These are phyloP conservation scores for Trichoderma sp. DNA, from an alignment of 2,329 filamentous ascomycete species.

Conservation along the genomic window DNA sequence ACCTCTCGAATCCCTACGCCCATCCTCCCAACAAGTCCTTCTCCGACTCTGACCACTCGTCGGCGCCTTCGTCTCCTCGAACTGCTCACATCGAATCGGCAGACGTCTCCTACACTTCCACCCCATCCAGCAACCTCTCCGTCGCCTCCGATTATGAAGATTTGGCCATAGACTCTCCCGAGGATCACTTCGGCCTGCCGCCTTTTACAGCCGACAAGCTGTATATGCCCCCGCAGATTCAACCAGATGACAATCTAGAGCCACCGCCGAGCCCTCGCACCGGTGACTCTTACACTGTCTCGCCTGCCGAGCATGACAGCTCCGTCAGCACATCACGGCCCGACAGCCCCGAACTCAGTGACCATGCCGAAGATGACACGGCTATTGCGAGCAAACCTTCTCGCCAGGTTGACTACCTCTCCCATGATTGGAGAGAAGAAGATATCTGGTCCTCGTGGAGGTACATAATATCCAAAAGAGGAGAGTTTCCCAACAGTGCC, in stretches of 20 bases:
- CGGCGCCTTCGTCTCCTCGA: constrained; percentile 55
- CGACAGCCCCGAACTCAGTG: constrained; percentile 53
- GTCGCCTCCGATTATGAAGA: constrained; percentile 57
- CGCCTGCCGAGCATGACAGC: constrained; percentile 52
- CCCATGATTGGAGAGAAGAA: constrained; percentile 89
- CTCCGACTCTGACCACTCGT: constrained; percentile 49
- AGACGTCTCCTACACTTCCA: constrained; percentile 58
- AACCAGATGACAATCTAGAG: constrained; percentile 43
- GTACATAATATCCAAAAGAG: constrained; percentile 78
- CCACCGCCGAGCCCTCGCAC: constrained; percentile 50
- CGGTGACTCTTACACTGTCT: constrained; percentile 50
- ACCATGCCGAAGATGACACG: constrained; percentile 75
- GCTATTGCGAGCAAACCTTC: constrained; percentile 72
- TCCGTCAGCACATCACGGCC: constrained; percentile 54
- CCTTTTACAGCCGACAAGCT: constrained; percentile 47
- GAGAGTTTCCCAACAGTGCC: constrained; percentile 75
- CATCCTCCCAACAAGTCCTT: constrained; percentile 42
- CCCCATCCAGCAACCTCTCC: constrained; percentile 61
- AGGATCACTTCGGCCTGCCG: constrained; percentile 48
- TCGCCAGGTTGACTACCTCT: constrained; percentile 91
- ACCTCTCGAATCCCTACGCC: constrained; percentile 46
- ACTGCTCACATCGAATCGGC: constrained; percentile 52
- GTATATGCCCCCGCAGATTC: constrained; percentile 35
- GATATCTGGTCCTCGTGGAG: constrained; percentile 98
- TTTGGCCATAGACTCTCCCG: constrained; percentile 43